Base-by-base conservation (phyloP, 371 early-diverging fungal species). In the Furculomyces boomerangus region DNA sequence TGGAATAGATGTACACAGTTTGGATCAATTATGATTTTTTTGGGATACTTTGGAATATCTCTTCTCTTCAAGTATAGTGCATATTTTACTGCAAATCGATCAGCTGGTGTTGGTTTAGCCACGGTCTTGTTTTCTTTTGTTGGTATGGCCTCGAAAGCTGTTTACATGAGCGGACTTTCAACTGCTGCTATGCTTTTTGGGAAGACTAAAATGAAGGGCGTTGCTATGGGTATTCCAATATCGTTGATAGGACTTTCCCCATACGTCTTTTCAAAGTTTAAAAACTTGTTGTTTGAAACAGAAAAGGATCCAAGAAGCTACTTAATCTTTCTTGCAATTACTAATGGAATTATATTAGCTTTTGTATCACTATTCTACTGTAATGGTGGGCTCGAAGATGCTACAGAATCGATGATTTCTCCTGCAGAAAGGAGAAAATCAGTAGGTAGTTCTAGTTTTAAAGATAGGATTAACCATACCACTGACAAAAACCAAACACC, bases 191-290 rank as follows among this genome's bases (percentile, higher is more conserved):
- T 71, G 39, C 77, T 76, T 59, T 80, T 80, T 55, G 50, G 49
- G 24, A 53, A 59, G 27, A 70, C 72, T 5, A 53, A 68, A 3
- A 54, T 66, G 16, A 72, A 78, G 25, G 86, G 83, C 2, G 51
- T 81, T 30, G 80, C 78, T 8, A 63, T 85, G 57, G 77, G 83
- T 7, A 44, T 79, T 1, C 74, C 80, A 35, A 71, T 79, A 27
- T 71, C 78, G 5, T 62, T 73, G 43, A 78, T 79, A 60, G 86
- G 84, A 0, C 68, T 83, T 31, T 75, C 81, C 10, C 81, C 83
- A 0, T 73, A 81, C 58, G 56, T 81, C 22, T 85, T 80, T 55
- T 75, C 83, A 0, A 71, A 71, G 45, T 44, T 81, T 48, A 75
- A 74, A 61, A 66, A 57, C 5, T 53, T 60, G 22, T 76, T 74